Base-by-base conservation (phyloP, 371 early-diverging fungal species). In the Ordospora pajunii region DNA sequence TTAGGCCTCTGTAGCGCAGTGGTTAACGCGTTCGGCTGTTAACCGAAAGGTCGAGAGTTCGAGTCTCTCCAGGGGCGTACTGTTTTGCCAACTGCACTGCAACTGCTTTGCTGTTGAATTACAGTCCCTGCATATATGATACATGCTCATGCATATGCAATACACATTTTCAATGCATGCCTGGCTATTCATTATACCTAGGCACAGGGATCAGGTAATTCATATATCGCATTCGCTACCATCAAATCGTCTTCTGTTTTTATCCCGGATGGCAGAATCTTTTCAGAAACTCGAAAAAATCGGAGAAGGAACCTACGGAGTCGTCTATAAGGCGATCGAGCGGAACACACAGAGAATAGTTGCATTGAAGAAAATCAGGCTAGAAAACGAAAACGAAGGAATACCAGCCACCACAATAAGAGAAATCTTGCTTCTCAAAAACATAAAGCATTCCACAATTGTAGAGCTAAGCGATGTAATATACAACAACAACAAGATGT, bases 251-350 rank as follows among this genome's bases (percentile, higher is more conserved):
- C 58, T 14, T 11, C 6, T 40, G 27, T 58, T 50, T 42, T 49
- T 62, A 44, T 46, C 43, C 52, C 73, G 17, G 22, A 71, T 67
- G 79, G 71, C 75, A 37, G 79, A 80, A 27, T 76, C 80, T 45
- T 93, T 91, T 84, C 83, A 88, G 71, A 89, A 90, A 63, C 84
- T 90, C 49, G 93, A 93, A 81, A 93, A 94, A 85, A 88, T 96
- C 67, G 95, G 95, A 48, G 95, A 95, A 87, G 97, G 99, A 42
- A 97, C 99, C 25, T 99, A 99, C 81, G 99, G 95, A n/a, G 93
- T 91, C 6, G 97, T 99, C n/a, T 96, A 90, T 88, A 96, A 94
- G 87, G 98, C 94, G 76, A 88, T 90, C 85, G 90, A 89, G 78
- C 88, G 89, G 77, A 82, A 88, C 12, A 91, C 90, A 42, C 90